Evolutionary conservation across 2,329 filamentous ascomycete genomes (phyloP).

Genomic region (Pseudogymnoascus sp.): DNA sequence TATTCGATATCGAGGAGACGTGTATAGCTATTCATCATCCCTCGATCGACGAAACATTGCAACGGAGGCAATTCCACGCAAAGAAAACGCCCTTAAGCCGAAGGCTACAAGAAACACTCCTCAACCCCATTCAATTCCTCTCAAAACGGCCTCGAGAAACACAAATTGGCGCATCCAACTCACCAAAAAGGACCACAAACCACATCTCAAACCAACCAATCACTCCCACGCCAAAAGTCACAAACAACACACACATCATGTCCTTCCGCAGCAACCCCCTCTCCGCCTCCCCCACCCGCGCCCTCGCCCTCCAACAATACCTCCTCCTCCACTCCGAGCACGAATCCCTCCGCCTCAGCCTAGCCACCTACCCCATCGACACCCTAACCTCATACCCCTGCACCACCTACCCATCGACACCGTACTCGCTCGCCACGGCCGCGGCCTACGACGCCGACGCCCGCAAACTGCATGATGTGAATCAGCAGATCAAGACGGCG

Average conservation of each 20-base stretch:
- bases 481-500: constrained; percentile 44
- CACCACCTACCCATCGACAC: background rate
- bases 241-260: background rate
- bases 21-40: background rate
- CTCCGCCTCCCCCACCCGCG: constrained; percentile 24
- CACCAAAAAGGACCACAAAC: background rate
- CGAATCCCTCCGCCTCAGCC: constrained; percentile 27
- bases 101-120: background rate
- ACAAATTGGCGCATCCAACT: background rate
- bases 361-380: constrained; percentile 17
- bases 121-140: background rate
- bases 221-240: background rate
- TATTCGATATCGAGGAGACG: background rate
- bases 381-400: constrained; percentile 12
- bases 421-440: background rate
- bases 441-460: constrained; percentile 18
- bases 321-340: constrained; percentile 30
- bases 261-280: constrained; percentile 17
- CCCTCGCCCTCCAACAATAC: constrained; percentile 30
- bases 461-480: constrained; percentile 37
- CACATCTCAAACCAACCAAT: background rate
- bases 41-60: background rate
- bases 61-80: background rate
- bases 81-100: too few relatives aligned
- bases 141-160: background rate